These are phyloP conservation scores for Kipferlia bialata DNA, from an alignment of 78 protist genomes.

Conservation along the genomic window DNA sequence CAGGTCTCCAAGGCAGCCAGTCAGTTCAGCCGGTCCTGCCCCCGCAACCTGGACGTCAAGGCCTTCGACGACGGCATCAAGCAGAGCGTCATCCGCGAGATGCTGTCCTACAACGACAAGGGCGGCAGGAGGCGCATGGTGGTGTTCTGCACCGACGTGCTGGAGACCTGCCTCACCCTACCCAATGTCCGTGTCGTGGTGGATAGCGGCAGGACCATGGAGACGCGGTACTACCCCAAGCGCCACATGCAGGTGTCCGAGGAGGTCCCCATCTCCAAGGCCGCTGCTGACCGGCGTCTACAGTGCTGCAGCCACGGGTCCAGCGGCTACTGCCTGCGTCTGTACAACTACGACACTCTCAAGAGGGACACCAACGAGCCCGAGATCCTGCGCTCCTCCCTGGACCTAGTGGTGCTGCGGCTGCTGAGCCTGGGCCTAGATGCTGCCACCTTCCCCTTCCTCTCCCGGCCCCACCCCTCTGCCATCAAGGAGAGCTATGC, in stretches of 20 bases:
- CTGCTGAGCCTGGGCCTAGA: background rate
- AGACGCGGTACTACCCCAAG: constrained; percentile 11
- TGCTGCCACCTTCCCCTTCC: background rate
- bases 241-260: background rate
- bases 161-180: background rate
- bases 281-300: constrained; percentile 64
- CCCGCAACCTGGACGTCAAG: no score
- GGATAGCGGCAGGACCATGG: constrained; percentile 95
- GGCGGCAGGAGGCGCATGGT: background rate
- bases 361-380: background rate
- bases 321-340: constrained; percentile 34
- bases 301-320: constrained; percentile 73
- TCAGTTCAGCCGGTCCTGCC: no score
- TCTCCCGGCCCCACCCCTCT: background rate
- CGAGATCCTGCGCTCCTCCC: constrained; percentile 2
- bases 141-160: background rate
- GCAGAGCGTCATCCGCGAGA: no score
- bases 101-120: background rate
- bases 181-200: constrained; percentile 96
- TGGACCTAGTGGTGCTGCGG: background rate
- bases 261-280: background rate
- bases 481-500: background rate
- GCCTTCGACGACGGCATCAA: no score
- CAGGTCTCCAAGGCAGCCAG: no score
- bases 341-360: constrained; percentile 14